Evolutionary conservation across 768 basidiomycete species (phyloP).

Genomic region (Trametes punicea): DNA sequence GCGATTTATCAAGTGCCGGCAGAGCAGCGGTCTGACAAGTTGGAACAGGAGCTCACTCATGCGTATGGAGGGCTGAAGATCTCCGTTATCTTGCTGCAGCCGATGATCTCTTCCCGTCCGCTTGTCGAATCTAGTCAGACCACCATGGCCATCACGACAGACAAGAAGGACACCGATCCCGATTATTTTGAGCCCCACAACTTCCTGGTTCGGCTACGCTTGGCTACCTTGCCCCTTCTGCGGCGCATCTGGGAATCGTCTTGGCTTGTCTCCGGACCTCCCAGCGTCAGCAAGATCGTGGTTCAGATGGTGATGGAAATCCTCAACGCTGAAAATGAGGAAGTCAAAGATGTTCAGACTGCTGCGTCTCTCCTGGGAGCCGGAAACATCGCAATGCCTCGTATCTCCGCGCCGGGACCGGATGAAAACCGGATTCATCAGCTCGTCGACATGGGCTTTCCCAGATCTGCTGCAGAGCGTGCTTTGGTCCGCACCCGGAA

Average conservation of each 20-base stretch:
- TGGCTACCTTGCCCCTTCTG: conserved; percentile 64
- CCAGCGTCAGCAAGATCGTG: conserved; percentile 70
- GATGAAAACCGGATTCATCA: conserved; percentile 80
- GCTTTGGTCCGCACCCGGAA: conserved; percentile 85
- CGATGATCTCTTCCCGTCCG: conserved; percentile 74
- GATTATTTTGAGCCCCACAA: conserved; percentile 85
- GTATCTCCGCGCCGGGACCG: conserved; percentile 40
- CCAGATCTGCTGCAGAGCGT: conserved; percentile 79
- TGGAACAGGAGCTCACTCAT: conserved; percentile 65
- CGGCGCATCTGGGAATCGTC: conserved; percentile 73
- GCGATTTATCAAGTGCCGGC: conserved; percentile 44
- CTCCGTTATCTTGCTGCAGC: conserved; percentile 69
- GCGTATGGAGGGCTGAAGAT: conserved; percentile 82
- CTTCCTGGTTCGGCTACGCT: conserved; percentile 80
- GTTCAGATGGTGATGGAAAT: conserved; percentile 79
- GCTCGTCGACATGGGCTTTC: conserved; percentile 96
- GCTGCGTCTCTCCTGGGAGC: conserved; percentile 31
- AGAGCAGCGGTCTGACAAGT: conserved; percentile 54
- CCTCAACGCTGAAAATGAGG: conserved; percentile 78
- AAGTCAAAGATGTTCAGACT: conserved; percentile 47
- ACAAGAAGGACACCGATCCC: conserved; percentile 73
- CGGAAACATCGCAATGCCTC: conserved; percentile 32
- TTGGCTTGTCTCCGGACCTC: conserved; percentile 78
- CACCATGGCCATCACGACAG: conserved; percentile 60
- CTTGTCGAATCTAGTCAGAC: conserved; percentile 88